phyloP scores from a whole-genome alignment of 345 rosid genomes.

The Acer saccharum region DNA sequence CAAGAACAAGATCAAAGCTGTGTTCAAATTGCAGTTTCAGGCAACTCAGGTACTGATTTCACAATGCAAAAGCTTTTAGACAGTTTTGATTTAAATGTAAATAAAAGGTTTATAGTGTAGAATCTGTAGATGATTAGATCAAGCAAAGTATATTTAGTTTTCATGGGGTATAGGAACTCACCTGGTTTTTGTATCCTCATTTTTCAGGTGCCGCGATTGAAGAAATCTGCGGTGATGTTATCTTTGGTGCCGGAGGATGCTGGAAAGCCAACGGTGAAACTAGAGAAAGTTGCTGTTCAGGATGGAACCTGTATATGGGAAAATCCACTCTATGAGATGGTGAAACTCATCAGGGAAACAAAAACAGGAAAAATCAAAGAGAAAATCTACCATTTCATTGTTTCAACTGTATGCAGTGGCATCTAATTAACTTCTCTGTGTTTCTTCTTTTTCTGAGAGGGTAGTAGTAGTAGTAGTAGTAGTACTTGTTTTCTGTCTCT shows the following conservation, averaged over 20 bases:
- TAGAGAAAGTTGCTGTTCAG: constrained; percentile 67
- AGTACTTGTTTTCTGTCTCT: constrained; percentile 3
- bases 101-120: background rate
- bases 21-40: constrained; percentile 89
- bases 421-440: background rate
- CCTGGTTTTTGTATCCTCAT: constrained; percentile 27
- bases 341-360: constrained; percentile 62
- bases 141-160: constrained; percentile 4
- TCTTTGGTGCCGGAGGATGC: constrained; percentile 92
- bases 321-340: constrained; percentile 72
- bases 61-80: background rate
- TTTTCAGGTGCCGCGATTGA: constrained; percentile 78
- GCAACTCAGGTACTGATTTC: constrained; percentile 78
- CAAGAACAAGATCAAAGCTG: constrained; percentile 88
- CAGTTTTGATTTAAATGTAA: background rate
- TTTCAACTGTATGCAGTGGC: constrained; percentile 60
- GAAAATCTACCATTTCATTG: constrained; percentile 84
- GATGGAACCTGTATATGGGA: constrained; percentile 93
- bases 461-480: background rate
- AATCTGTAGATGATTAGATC: background rate
- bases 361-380: constrained; percentile 76
- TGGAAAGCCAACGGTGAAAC: constrained; percentile 78
- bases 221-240: constrained; percentile 75
- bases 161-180: constrained; percentile 16
- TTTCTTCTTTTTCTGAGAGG: constrained; percentile 2